Conservation (phyloP, 148 eudicot genomes). For the Heliosperma pusillum region DNA sequence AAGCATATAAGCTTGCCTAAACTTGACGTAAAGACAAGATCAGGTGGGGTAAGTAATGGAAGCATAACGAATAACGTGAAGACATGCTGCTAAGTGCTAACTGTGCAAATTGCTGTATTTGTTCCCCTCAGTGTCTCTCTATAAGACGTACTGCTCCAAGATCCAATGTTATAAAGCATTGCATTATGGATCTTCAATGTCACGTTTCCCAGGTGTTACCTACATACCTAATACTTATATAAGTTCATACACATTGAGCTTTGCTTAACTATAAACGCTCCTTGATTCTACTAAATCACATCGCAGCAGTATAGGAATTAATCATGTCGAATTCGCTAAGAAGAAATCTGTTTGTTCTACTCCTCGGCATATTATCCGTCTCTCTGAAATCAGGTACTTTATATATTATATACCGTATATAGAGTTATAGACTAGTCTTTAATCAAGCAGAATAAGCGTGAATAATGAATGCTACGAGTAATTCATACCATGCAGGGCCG, state of each 20-base stretch:
- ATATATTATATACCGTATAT: no score
- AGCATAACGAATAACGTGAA: not conserved
- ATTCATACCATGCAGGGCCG: no score
- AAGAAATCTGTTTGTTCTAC: not conserved
- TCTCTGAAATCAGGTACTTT: not conserved
- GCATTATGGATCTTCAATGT: not conserved
- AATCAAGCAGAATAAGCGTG: no score
- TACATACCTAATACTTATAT: not conserved
- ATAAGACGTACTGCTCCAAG: not conserved
- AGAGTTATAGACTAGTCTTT: no score
- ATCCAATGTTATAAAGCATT: not conserved
- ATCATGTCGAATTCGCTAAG: not conserved
- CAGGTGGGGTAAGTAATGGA: not conserved
- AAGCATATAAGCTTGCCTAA: not conserved
- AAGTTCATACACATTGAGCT: not conserved
- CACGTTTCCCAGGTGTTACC: not conserved
- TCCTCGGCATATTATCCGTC: not conserved
- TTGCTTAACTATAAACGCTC: no score
- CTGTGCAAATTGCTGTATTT: not conserved
- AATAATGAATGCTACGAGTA: no score
- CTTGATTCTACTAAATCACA: no score
- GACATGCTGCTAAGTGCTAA: not conserved
- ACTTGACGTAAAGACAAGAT: not conserved
- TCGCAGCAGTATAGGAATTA: not conserved
- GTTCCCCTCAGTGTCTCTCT: not conserved